phyloP scores from a whole-genome alignment of 306 rosid genomes.

The Arachis hypogaea region DNA sequence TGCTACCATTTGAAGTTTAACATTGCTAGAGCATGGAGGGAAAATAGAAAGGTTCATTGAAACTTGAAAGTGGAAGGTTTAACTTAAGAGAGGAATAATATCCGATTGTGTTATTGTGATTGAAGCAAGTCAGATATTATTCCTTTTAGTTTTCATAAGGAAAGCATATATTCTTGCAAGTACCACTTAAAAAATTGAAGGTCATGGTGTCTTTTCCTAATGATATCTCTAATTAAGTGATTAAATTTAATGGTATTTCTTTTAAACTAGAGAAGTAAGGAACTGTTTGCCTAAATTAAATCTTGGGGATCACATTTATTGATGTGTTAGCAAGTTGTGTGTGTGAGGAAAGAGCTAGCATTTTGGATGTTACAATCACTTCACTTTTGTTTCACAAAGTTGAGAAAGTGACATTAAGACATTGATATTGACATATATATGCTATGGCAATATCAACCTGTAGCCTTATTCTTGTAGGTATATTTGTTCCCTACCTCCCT shows the following conservation, averaged over 20 bases:
- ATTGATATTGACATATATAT: slow-evolving; percentile 20
- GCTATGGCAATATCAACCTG: slow-evolving; percentile 31
- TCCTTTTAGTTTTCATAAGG: slow-evolving; percentile 44
- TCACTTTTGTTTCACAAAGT: slow-evolving; percentile 11
- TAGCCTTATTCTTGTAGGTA: slow-evolving; percentile 33
- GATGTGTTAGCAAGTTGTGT: not conserved
- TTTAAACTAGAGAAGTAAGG: slow-evolving; percentile 25
- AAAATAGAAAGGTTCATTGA: no score
- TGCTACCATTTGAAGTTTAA: no score
- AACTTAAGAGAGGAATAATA: slow-evolving; percentile 40
- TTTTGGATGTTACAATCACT: not conserved
- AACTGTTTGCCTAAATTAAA: slow-evolving; percentile 1
- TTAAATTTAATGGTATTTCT: slow-evolving; percentile 19
- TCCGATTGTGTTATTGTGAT: slow-evolving; percentile 27
- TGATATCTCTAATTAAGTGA: not conserved
- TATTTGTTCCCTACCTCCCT: slow-evolving; percentile 23
- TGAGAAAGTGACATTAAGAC: slow-evolving; percentile 22
- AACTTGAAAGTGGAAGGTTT: slow-evolving; percentile 4
- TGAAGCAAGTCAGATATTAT: slow-evolving; percentile 35
- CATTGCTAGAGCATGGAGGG: no score
- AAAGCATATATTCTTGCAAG: slow-evolving; percentile 48
- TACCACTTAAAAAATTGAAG: not conserved
- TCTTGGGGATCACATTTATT: not conserved
- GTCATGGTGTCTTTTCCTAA: not conserved
- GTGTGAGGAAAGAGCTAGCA: not conserved